Conservation (phyloP, 352 stramenopile genomes). For the Phytopythium mirpurense region DNA sequence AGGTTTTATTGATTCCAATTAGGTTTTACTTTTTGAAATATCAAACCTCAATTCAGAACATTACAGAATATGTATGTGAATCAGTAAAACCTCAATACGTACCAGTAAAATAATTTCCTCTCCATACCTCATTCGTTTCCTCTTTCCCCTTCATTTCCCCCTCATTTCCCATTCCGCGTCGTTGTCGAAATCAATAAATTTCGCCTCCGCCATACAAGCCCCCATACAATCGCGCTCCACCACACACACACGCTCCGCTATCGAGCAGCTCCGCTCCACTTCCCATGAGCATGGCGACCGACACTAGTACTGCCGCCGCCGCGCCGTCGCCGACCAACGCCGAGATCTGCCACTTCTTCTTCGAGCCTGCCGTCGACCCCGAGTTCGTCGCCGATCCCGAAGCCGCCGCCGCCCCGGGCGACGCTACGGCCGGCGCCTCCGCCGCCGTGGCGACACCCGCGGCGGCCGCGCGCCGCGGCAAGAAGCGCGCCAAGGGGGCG, state of each 20-base stretch:
- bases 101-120: neutral
- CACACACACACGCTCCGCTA: no score
- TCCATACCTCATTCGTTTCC: neutral
- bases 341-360: slow-evolving; percentile 33
- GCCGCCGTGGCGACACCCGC: neutral
- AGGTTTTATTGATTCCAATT: no score
- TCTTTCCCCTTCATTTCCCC: neutral
- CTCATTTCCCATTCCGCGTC: no score
- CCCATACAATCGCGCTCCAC: neutral
- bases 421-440: neutral
- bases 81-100: no score
- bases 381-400: neutral
- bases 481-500: neutral
- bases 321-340: slow-evolving; percentile 12
- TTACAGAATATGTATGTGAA: no score
- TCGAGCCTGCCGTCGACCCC: slow-evolving; percentile 20
- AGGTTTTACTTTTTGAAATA: no score
- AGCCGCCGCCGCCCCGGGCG: neutral
- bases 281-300: neutral
- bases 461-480: neutral
- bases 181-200: neutral
- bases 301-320: neutral
- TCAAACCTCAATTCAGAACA: no score
- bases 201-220: neutral
- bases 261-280: no score